Percentiles rank a stretch among this genome's conserved stretches.
Conservation (phyloP, 805 yeast species). For the Teunomyces gatunensis region DNA sequence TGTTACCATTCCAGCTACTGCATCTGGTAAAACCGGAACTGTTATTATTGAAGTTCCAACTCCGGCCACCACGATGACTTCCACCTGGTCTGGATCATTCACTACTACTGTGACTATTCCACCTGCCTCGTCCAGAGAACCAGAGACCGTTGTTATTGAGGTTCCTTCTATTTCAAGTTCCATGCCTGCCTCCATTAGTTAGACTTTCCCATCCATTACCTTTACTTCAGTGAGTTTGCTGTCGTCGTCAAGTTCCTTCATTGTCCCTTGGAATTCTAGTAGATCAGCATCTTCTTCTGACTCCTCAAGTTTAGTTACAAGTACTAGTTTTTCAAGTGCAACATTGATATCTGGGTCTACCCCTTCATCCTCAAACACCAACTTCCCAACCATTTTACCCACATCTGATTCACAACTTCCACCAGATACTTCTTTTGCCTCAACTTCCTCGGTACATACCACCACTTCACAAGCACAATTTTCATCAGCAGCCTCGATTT, state of each 20-base stretch:
- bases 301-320: background rate
- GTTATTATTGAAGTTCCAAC: background rate
- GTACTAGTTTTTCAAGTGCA: background rate
- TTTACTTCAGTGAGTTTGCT: background rate
- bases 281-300: background rate
- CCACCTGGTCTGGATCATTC: too few species aligned
- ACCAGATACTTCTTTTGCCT: too few species aligned
- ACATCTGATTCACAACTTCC: too few species aligned
- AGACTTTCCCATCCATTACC: background rate
- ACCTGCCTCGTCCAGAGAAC: too few species aligned
- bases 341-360: background rate
- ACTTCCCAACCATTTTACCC: too few species aligned
- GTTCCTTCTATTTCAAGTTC: background rate
- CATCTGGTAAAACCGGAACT: background rate
- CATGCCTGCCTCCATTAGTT: background rate
- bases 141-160: too few species aligned
- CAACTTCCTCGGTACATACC: too few species aligned
- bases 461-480: too few species aligned
- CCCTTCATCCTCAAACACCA: background rate
- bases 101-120: too few species aligned
- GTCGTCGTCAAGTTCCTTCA: background rate
- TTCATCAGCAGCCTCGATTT: too few species aligned
- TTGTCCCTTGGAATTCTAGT: background rate
- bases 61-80: background rate
- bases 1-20: background rate